Evolutionary conservation across 805 yeast genomes (phyloP).

Genomic region (Cyberlindnera subsufficiens): DNA sequence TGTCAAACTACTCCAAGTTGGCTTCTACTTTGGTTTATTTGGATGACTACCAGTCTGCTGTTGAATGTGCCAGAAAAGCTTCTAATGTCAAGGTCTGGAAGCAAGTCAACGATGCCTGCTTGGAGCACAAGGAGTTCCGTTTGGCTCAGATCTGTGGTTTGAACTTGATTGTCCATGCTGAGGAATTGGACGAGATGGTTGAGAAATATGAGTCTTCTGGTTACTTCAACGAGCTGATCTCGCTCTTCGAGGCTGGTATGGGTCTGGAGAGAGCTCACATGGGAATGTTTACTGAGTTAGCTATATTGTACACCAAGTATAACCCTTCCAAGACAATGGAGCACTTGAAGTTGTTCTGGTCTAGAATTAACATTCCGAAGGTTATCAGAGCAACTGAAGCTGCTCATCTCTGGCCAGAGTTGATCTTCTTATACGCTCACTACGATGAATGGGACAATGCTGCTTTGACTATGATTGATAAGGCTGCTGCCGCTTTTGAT

Average conservation of each 20-base stretch:
- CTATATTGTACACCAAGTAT: conserved; percentile 85
- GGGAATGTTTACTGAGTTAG: conserved; percentile 99
- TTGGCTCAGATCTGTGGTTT: conserved; percentile 98
- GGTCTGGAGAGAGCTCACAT: conserved; percentile 98
- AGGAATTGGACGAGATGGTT: conserved; percentile 88
- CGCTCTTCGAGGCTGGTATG: conserved; percentile 91
- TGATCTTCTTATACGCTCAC: conserved; percentile 93
- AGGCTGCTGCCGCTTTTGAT: conserved; percentile 87
- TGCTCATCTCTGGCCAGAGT: conserved; percentile 94
- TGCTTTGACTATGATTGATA: conserved; percentile 93
- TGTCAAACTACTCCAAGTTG: conserved; percentile 91
- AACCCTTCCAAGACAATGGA: conserved; percentile 89
- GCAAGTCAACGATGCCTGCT: conserved; percentile 94
- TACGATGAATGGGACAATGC: conserved; percentile 99
- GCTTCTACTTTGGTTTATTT: conserved; percentile 95
- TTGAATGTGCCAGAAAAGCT: conserved; percentile 98
- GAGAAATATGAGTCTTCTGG: conserved; percentile 84
- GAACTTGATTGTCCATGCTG: conserved; percentile 95
- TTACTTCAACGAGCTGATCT: conserved; percentile 83
- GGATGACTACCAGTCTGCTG: conserved; percentile 92
- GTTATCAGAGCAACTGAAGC: conserved; percentile 89
- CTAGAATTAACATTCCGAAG: conserved; percentile 95
- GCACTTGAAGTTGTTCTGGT: conserved; percentile 96
- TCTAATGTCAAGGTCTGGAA: conserved; percentile 93
- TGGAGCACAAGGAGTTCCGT: conserved; percentile 90